phyloP scores from a whole-genome alignment of 768 basidiomycete genomes.

The Phylloporus sp. region DNA sequence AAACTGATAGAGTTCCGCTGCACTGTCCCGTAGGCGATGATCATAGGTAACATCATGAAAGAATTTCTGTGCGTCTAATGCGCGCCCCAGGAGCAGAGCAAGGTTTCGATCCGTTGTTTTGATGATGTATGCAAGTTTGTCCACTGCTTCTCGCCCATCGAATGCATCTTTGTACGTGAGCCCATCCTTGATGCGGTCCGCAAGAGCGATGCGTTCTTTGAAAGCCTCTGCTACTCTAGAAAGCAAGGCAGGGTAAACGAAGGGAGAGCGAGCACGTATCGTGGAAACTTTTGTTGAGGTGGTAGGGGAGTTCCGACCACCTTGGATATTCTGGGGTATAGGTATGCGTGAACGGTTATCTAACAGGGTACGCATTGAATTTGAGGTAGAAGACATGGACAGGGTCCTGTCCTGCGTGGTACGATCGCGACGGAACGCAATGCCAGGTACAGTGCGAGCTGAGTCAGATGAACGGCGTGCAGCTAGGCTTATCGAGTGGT shows the following conservation, averaged over 20 bases:
- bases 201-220: constrained; percentile 69
- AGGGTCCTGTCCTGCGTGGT: constrained; percentile 65
- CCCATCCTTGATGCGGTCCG: constrained; percentile 89
- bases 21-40: constrained; percentile 87
- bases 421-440: constrained; percentile 55
- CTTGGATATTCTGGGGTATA: constrained; percentile 35
- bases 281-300: constrained; percentile 33
- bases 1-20: constrained; percentile 91
- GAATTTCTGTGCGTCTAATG: constrained; percentile 96
- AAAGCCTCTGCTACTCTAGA: constrained; percentile 95
- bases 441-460: constrained; percentile 52
- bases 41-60: constrained; percentile 99
- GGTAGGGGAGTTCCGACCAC: constrained; percentile 36
- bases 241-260: constrained; percentile 93
- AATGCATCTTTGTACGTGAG: constrained; percentile 95
- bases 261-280: constrained; percentile 54
- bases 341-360: constrained; percentile 35
- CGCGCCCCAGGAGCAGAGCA: constrained; percentile 90
- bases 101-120: constrained; percentile 97
- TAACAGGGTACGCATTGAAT: constrained; percentile 45
- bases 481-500: constrained; percentile 25
- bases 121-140: constrained; percentile 96
- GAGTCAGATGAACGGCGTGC: constrained; percentile 70
- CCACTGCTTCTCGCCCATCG: constrained; percentile 95
- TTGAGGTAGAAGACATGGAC: constrained; percentile 68